Conservation (phyloP, 2,329 filamentous ascomycete genomes). For the Talaromyces sp. region DNA sequence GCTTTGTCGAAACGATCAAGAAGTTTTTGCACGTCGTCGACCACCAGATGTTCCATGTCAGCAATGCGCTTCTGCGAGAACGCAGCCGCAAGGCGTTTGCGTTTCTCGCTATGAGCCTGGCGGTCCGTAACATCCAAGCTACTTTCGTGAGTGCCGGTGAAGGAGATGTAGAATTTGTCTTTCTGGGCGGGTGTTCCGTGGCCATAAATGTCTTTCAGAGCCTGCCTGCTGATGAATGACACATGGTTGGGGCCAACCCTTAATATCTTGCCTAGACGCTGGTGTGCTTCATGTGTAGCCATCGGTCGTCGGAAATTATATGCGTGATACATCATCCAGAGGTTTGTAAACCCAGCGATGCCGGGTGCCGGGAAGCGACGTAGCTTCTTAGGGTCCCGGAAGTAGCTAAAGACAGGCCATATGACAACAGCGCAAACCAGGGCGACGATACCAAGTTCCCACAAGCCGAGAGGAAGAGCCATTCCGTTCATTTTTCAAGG, state of each 20-base stretch:
- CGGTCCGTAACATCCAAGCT: constrained; percentile 33
- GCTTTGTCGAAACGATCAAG: neutral
- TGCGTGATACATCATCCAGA: too few species aligned
- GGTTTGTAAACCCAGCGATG: too few species aligned
- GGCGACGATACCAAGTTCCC: too few species aligned
- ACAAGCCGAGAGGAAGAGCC: too few species aligned
- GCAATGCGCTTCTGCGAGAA: constrained; percentile 34
- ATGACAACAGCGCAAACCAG: too few species aligned
- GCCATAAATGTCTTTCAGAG: constrained; percentile 30
- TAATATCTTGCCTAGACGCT: neutral
- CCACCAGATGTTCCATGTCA: neutral
- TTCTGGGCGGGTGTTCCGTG: constrained; percentile 31
- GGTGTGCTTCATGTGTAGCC: neutral
- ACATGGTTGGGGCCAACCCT: constrained; percentile 15
- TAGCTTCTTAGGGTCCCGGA: too few species aligned
- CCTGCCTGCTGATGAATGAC: constrained; percentile 5
- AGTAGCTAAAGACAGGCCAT: too few species aligned
- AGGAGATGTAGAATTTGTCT: constrained; percentile 27
- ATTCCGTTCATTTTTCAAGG: too few species aligned
- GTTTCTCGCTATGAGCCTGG: constrained; percentile 30
- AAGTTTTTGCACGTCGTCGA: neutral
- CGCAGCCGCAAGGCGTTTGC: constrained; percentile 29
- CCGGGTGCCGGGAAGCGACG: too few species aligned
- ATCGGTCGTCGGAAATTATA: too few species aligned
- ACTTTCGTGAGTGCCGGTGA: constrained; percentile 28